Evolutionary conservation across 371 early-diverging fungal species (phyloP).

Genomic region (Mucor piriformis): DNA sequence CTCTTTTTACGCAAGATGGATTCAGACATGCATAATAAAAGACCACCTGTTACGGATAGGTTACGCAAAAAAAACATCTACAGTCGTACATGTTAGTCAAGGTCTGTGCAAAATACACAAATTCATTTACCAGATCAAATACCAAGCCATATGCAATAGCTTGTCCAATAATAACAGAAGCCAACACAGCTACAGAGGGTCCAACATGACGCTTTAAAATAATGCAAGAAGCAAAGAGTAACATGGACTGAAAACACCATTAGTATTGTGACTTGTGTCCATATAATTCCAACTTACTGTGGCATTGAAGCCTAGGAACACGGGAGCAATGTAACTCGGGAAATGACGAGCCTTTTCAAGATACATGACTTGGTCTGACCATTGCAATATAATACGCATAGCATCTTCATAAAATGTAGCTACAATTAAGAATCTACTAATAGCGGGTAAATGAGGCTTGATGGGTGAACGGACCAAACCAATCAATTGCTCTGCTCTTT

Average conservation of each 20-base stretch:
- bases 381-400: slow-evolving; percentile 35
- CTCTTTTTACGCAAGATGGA: slow-evolving; percentile 44
- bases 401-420: slow-evolving; percentile 48
- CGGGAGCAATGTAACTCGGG: slow-evolving; percentile 7
- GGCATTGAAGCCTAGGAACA: slow-evolving; percentile 63
- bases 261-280: too few relatives aligned
- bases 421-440: slow-evolving; percentile 36
- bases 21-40: slow-evolving; percentile 87
- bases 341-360: slow-evolving; percentile 28
- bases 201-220: slow-evolving; percentile 77
- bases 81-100: not conserved
- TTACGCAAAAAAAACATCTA: slow-evolving; percentile 84
- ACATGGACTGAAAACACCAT: slow-evolving; percentile 58
- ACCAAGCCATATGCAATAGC: slow-evolving; percentile 89
- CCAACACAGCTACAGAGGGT: slow-evolving; percentile 74
- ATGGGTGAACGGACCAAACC: slow-evolving; percentile 76
- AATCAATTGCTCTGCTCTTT: slow-evolving; percentile 73
- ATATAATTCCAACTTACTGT: slow-evolving; percentile 34
- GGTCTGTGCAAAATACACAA: not conserved
- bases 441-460: slow-evolving; percentile 55
- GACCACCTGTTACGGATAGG: slow-evolving; percentile 87
- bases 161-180: slow-evolving; percentile 75
- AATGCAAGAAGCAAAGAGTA: slow-evolving; percentile 73
- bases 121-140: slow-evolving; percentile 66
- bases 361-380: slow-evolving; percentile 32